phyloP scores from a whole-genome alignment of 345 rosid species.

The Durio zibethinus region DNA sequence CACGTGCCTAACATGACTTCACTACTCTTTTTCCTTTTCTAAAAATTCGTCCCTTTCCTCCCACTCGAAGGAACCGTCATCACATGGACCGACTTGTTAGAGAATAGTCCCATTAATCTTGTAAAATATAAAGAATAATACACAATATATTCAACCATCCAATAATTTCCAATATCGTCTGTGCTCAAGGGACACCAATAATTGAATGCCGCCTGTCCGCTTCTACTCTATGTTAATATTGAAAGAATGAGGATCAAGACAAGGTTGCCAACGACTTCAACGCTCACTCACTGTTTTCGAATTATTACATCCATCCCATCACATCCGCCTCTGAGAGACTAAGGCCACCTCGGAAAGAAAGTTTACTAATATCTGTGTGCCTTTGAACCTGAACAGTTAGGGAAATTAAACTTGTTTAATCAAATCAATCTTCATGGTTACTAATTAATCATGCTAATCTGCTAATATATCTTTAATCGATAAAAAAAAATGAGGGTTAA shows the following conservation, averaged over 20 bases:
- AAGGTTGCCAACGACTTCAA: slow-evolving; percentile 17
- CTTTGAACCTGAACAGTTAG: background rate
- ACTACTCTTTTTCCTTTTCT: background rate
- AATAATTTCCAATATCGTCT: slow-evolving; percentile 21
- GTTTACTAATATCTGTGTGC: background rate
- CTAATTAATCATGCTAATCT: background rate
- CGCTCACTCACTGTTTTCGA: background rate
- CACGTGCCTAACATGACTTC: slow-evolving; percentile 25
- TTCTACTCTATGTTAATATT: background rate
- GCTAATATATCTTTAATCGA: background rate
- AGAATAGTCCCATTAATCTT: slow-evolving; percentile 11
- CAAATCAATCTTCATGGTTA: background rate
- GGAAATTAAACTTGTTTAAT: background rate
- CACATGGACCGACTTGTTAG: slow-evolving; percentile 37
- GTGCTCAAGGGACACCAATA: slow-evolving; percentile 25
- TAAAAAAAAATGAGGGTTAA: background rate
- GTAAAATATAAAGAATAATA: background rate
- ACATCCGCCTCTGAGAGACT: background rate
- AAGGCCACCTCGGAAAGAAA: background rate
- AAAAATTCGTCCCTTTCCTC: slow-evolving; percentile 4
- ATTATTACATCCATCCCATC: slow-evolving; percentile 11
- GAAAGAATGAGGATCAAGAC: slow-evolving; percentile 15
- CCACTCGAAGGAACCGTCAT: slow-evolving; percentile 17
- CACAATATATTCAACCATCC: background rate
- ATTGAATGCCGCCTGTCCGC: slow-evolving; percentile 21